Evolutionary conservation across 75 land plant genomes (phyloP).

Genomic region (Picea sitchensis): DNA sequence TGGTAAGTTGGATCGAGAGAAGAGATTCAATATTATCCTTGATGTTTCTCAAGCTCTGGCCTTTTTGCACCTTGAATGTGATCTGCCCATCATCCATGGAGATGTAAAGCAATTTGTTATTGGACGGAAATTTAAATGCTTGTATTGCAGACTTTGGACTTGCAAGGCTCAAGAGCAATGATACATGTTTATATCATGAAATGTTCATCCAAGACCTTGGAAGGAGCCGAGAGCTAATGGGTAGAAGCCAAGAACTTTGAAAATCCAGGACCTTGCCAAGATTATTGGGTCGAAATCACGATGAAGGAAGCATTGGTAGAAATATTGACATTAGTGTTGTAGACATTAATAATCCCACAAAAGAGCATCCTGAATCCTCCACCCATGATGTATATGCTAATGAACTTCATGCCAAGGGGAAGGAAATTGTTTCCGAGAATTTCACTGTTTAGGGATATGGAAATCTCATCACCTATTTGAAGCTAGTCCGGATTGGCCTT

Average conservation of each 20-base stretch:
- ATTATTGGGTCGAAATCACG: background rate
- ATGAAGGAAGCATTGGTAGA: background rate
- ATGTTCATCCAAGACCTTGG: slow-evolving; percentile 41
- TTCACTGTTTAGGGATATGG: background rate
- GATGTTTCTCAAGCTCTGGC: slow-evolving; percentile 56
- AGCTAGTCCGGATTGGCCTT: too few relatives aligned
- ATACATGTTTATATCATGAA: slow-evolving; percentile 23
- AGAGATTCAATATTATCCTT: slow-evolving; percentile 41
- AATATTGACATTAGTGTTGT: background rate
- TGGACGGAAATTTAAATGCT: slow-evolving; percentile 51
- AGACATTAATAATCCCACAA: background rate
- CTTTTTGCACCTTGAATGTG: slow-evolving; percentile 61
- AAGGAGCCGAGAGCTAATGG: slow-evolving; percentile 27
- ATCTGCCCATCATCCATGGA: slow-evolving; percentile 79
- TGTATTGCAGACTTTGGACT: slow-evolving; percentile 80
- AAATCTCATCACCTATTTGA: background rate
- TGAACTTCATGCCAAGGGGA: slow-evolving; percentile 24
- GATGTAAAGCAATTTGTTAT: slow-evolving; percentile 80
- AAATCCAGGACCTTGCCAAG: slow-evolving; percentile 2
- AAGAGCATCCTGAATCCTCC: background rate
- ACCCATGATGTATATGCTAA: background rate
- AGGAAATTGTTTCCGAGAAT: slow-evolving; percentile 11
- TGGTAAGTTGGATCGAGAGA: slow-evolving; percentile 35
- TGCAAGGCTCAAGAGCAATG: slow-evolving; percentile 58
- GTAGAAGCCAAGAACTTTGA: slow-evolving; percentile 28